Evolutionary conservation across 768 basidiomycete species (phyloP), one percentile per base, ranked within the genome.

Genomic region (Crucibulum laeve): DNA sequence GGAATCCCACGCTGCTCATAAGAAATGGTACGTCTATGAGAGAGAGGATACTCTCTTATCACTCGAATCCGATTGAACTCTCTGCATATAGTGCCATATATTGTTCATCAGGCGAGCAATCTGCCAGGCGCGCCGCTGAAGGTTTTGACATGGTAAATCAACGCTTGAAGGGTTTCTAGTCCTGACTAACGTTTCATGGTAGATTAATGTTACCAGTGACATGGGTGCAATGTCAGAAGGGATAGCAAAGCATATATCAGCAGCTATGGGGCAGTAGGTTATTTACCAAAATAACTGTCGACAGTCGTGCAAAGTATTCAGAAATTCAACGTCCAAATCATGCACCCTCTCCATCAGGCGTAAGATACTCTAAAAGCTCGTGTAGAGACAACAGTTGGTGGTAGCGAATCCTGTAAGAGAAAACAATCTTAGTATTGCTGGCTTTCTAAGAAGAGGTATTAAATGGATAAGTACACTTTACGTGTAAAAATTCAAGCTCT

Each of bases 11-110:
- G 54, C 52, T 33, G 70, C 71, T 6, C 70, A 74, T 17, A 86
- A 84, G 67, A 86, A 85, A 65, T 82, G 81, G 82, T 83, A 45
- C 15, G 66, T 17, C n/a, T n/a, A n/a, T n/a, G n/a, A n/a, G n/a
- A n/a, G n/a, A n/a, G n/a, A n/a, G n/a, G 28, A n/a, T n/a, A 30
- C n/a, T n/a, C 8, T 30, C 28, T 8, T 30, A 30, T 8, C 8
- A 8, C n/a, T n/a, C n/a, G 8, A 30, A n/a, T 8, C 28, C 8
- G 28, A 8, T 30, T 30, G n/a, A 30, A 8, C 28, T 30, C 28
- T 26, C 5, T 2, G 0, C 21, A 1, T 5, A 22, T 32, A 78
- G 77, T 50, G 78, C 68, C 1, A 70, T 77, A 26, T 77, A 48
- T 51, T 79, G 77, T 50, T 68, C 60, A 10, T 65, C 65, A 0